These are phyloP conservation scores for Umbelopsis sp. DNA, from an alignment of 371 early-diverging fungal genomes.

Conservation along the genomic window DNA sequence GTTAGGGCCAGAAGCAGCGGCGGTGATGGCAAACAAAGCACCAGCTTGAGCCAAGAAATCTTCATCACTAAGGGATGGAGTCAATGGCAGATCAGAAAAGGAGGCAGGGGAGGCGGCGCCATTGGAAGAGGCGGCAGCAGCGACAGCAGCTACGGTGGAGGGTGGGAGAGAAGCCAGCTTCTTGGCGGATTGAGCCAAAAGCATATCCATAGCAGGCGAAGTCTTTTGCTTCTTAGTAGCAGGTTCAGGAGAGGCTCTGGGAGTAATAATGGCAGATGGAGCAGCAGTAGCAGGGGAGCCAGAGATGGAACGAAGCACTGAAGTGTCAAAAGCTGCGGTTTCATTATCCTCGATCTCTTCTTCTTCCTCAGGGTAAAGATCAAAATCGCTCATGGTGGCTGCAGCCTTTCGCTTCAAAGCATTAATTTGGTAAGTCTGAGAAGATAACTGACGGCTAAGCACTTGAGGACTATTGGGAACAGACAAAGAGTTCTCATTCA, in stretches of 20 bases:
- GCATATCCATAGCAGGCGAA: conserved; percentile 39
- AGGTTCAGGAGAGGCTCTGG: conserved; percentile 13
- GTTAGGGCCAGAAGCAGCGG: conserved; percentile 13
- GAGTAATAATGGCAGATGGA: conserved; percentile 1
- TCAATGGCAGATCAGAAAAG: conserved; percentile 28
- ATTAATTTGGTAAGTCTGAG: conserved; percentile 24
- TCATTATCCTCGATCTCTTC: conserved; percentile 31
- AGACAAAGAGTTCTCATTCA: conserved; percentile 26
- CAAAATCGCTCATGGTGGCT: conserved; percentile 44
- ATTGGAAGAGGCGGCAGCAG: conserved; percentile 26
- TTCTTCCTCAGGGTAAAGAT: conserved; percentile 39
- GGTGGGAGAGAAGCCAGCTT: conserved; percentile 42
- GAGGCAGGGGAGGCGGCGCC: conserved; percentile 13
- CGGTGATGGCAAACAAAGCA: conserved; percentile 40
- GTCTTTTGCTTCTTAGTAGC: conserved; percentile 16
- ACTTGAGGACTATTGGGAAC: conserved; percentile 35
- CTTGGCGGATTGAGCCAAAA: conserved; percentile 48
- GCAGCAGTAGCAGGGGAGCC: conserved; percentile 9
- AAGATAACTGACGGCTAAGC: conserved; percentile 23
- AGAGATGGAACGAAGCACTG: conserved; percentile 12
- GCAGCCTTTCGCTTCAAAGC: conserved; percentile 44
- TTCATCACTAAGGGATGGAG: conserved; percentile 39
- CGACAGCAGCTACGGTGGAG: conserved; percentile 17
- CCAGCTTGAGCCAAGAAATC: conserved; percentile 49
- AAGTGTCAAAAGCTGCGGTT: conserved; percentile 12